Base-by-base conservation (phyloP, 2,329 filamentous ascomycete genomes). In the Colletotrichum sp. region DNA sequence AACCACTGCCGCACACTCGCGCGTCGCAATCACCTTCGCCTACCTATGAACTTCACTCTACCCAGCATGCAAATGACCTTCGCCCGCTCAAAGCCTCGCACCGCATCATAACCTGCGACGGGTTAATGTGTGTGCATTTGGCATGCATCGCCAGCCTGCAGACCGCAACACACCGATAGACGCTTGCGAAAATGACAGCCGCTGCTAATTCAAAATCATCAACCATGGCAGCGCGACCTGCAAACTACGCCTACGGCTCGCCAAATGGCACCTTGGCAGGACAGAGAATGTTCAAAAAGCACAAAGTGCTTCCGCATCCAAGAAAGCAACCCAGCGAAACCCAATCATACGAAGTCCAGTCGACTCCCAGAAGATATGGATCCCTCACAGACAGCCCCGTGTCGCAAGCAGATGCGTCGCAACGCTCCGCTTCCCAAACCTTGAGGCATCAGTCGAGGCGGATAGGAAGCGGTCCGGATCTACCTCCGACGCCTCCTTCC, bases 401-500 rank as follows among this genome's bases (percentile, higher is more conserved):
- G n/a, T 52, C 44, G 44, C 44, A 21, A 52, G 44, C 44, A 49
- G 52, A 80, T 39, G 79, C 79, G 77, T 83, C 82, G 64, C 85
- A 85, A 66, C 79, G 84, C 16, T 82, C 85, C 16, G 87, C 83
- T 75, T 83, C 86, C 13, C 84, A 84, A 73, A 84, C 81, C 24
- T 81, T 86, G 68, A 87, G 85, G 77, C 87, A 86, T 76, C 86
- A 88, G 71, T 80, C 85, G 62, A 84, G 83, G 70, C 85, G 84
- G 57, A 85, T 87, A 76, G 84, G 84, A 66, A 85, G 83, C 49
- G 87, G 88, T 3, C 89, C 89, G 21, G 88, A 88, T 78, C 84
- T 90, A 49, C 92, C 92, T 55, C 92, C 92, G n/a, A 93, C 92
- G 30, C 92, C 92, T 63, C 92, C 92, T 18, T 88, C 88, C 64